Percentiles rank a stretch among this genome's conserved stretches.
Conservation (phyloP, 2,329 filamentous ascomycete species). For the Calonectria leucothoes region DNA sequence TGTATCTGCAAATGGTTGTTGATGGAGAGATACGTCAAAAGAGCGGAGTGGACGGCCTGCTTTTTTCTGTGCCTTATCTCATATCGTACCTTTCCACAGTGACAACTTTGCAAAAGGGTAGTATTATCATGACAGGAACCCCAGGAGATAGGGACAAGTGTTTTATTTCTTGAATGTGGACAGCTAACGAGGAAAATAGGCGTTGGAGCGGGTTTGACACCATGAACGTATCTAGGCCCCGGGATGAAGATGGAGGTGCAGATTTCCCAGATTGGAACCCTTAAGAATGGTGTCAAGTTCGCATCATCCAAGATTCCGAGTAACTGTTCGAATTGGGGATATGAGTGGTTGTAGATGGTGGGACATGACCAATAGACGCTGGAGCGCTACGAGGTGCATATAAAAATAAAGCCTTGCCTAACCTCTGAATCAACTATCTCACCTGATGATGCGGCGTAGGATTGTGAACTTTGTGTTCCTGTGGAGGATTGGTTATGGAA, state of each 20-base stretch:
- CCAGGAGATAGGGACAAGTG: slow-evolving; percentile 48
- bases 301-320: background rate
- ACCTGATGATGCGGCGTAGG: background rate
- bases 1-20: slow-evolving; percentile 58
- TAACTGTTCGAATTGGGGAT: background rate
- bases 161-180: background rate
- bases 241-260: slow-evolving; percentile 54
- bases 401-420: background rate
- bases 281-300: slow-evolving; percentile 50
- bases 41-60: slow-evolving; percentile 52
- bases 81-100: slow-evolving; percentile 53
- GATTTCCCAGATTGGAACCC: slow-evolving; percentile 53
- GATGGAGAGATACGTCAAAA: slow-evolving; percentile 62
- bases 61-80: slow-evolving; percentile 55
- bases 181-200: slow-evolving; percentile 30
- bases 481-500: too few species aligned
- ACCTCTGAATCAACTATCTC: background rate
- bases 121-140: slow-evolving; percentile 59
- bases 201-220: slow-evolving; percentile 57
- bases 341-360: background rate
- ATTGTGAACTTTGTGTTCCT: background rate
- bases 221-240: slow-evolving; percentile 50
- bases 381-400: background rate
- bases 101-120: slow-evolving; percentile 56
- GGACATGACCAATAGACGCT: background rate